Base-by-base conservation (phyloP, 257 asterid genomes). In the Rhazya stricta region DNA sequence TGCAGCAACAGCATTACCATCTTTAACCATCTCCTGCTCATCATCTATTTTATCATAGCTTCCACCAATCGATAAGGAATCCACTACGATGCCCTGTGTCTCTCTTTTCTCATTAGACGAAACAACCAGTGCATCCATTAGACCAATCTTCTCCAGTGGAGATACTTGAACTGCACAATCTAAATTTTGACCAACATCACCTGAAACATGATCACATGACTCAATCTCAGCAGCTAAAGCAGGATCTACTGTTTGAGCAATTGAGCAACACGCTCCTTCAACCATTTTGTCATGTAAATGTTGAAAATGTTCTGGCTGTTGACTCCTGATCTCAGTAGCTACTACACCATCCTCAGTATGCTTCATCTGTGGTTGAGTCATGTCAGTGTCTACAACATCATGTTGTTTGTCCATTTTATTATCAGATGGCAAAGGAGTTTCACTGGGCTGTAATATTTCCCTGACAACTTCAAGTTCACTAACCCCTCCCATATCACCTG, bases 61-160 rank as follows among this genome's bases (percentile, higher is more conserved):
- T 79, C 78, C 76, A 79, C 80, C 81, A 77, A 79, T 54, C 73
- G 67, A 23, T n/a, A 79, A 56, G 66, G 76, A 62, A 68, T 83
- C 86, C 78, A 83, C 78, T 80, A 70, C 86, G 16, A 43, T 67
- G 13, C 79, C 71, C 23, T 74, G 79, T 9, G 41, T 58, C 76
- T 81, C 78, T 54, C 23, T 75, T 80, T 77, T 84, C 80, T 84
- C 68, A 81, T 81, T 78, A 53, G 77, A 81, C 41, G 85, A 79
- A 77, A 78, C 70, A 69, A 69, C 77, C 29, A 73, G 71, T 56
- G 72, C 73, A 58, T 81, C 89, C 0, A 62, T 66, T 73, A 70
- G 54, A 57, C 72, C 57, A 61, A 54, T 75, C 60, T 79, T 85
- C 78, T 74, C 74, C 25, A 25, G 41, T 45, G 43, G 30, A 73